Percentiles rank a stretch among this genome's conserved stretches.
Conservation (phyloP, 176 grass and related monocot genomes). For the Tillandsia leiboldiana region DNA sequence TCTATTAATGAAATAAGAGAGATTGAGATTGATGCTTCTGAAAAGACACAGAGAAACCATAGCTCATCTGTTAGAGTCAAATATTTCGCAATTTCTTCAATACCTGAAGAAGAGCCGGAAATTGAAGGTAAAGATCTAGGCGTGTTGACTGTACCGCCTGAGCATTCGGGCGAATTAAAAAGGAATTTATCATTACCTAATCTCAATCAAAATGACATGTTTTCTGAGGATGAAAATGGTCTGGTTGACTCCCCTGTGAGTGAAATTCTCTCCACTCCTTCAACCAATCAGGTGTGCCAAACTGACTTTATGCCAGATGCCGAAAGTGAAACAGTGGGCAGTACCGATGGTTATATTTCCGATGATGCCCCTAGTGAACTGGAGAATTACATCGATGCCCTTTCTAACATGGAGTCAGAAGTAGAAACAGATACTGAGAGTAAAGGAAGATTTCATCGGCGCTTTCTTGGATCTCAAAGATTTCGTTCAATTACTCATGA, state of each 20-base stretch:
- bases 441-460: constrained; percentile 15
- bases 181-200: neutral
- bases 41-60: constrained; percentile 10
- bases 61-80: neutral
- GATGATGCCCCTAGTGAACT: constrained; percentile 35
- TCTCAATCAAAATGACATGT: neutral
- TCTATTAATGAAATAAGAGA: constrained; percentile 42
- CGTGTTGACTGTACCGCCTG: neutral
- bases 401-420: constrained; percentile 65
- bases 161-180: neutral
- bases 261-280: constrained; percentile 39
- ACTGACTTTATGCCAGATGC: constrained; percentile 6
- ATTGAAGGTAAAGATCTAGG: neutral
- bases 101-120: neutral
- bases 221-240: constrained; percentile 13
- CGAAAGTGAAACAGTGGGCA: constrained; percentile 31
- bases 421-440: constrained; percentile 50
- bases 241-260: constrained; percentile 13
- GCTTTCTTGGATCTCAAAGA: neutral
- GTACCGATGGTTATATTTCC: constrained; percentile 55
- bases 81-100: neutral
- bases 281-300: constrained; percentile 22
- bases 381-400: constrained; percentile 57
- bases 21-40: constrained; percentile 35
- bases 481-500: neutral